phyloP scores from a whole-genome alignment of 257 asterid genomes.

The Salvia hispanica region DNA sequence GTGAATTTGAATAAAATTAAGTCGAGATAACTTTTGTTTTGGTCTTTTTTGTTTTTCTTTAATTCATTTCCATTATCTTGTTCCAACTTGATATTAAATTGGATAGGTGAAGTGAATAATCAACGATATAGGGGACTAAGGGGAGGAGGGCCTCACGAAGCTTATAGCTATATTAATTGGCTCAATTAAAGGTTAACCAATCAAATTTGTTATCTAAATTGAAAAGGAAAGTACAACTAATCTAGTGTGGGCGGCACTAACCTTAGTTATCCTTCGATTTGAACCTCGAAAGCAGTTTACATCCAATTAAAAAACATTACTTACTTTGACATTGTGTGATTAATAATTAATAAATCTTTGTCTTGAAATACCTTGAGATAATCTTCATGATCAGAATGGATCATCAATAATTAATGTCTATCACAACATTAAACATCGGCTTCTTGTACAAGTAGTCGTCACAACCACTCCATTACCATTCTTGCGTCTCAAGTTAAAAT shows the following conservation, averaged over 20 bases:
- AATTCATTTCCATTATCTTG: too few relatives aligned
- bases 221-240: conserved; percentile 34
- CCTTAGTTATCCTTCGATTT: conserved; percentile 6
- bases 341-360: conserved; percentile 14
- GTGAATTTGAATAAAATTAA: background rate
- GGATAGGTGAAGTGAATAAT: background rate
- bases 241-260: conserved; percentile 29
- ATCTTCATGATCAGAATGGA: conserved; percentile 8
- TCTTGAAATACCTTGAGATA: conserved; percentile 22
- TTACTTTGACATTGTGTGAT: conserved; percentile 27
- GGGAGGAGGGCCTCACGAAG: conserved; percentile 30
- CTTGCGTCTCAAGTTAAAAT: too few relatives aligned
- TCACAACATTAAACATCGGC: conserved; percentile 1
- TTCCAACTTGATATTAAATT: background rate
- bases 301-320: background rate
- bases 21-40: background rate
- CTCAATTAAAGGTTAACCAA: conserved; percentile 3
- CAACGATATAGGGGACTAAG: background rate
- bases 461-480: conserved; percentile 13
- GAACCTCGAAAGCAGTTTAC: conserved; percentile 3
- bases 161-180: background rate
- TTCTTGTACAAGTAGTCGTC: conserved; percentile 1
- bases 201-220: conserved; percentile 14
- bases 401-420: conserved; percentile 22
- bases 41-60: too few relatives aligned